These are phyloP conservation scores for Sphagnum magellanicum DNA, from an alignment of 228 moss, liverwort and hornwort species.

Conservation along the genomic window DNA sequence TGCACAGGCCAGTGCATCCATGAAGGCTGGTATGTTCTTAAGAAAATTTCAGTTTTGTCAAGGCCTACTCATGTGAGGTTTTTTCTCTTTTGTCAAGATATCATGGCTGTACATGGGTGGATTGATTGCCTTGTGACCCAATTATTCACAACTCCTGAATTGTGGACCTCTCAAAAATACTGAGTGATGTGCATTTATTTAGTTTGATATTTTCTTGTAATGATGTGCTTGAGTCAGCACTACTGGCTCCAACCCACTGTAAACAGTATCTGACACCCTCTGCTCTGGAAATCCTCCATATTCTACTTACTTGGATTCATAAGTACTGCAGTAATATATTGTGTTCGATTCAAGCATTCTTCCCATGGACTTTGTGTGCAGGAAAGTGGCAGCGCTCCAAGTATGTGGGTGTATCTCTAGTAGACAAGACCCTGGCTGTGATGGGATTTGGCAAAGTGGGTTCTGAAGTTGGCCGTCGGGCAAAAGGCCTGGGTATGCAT, in stretches of 20 bases:
- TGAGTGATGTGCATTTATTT: too few species aligned
- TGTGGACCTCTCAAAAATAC: too few species aligned
- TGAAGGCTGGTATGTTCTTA: conserved; percentile 50
- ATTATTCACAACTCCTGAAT: too few species aligned
- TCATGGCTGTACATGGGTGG: neutral
- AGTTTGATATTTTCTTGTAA: too few species aligned
- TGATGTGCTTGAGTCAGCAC: too few species aligned
- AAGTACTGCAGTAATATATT: too few species aligned
- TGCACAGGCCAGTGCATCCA: conserved; percentile 59
- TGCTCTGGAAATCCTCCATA: too few species aligned
- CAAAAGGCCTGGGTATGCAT: conserved; percentile 90
- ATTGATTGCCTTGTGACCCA: neutral
- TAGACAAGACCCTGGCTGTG: conserved; percentile 84
- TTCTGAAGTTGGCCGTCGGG: conserved; percentile 85
- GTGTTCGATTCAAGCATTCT: too few species aligned
- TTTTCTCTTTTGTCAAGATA: neutral
- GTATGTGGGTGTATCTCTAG: conserved; percentile 82
- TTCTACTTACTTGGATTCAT: too few species aligned
- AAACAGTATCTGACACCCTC: too few species aligned
- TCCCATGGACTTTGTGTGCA: conserved; percentile 10
- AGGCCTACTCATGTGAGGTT: neutral
- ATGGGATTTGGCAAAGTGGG: conserved; percentile 99
- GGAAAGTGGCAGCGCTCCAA: conserved; percentile 86
- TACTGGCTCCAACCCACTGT: too few species aligned
- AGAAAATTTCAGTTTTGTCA: neutral